Percentiles rank a stretch among this genome's conserved stretches.
Conservation (phyloP, 345 rosid species). For the Syzygium oleosum region DNA sequence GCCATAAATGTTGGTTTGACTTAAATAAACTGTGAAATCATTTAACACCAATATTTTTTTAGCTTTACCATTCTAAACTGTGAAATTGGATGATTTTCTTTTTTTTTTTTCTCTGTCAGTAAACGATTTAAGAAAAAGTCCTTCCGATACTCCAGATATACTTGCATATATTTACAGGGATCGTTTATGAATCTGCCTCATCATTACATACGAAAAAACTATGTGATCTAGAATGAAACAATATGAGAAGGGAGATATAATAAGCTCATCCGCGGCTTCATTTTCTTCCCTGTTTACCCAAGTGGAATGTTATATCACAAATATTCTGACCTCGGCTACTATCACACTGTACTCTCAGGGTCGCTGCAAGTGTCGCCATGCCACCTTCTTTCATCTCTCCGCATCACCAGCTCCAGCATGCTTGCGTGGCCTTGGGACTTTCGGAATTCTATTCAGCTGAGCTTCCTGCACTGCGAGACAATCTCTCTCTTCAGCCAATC, state of each 20-base stretch:
- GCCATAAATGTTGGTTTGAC: no score
- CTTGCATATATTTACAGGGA: not conserved
- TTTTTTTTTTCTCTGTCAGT: not conserved
- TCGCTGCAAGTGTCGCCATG: conserved; percentile 8
- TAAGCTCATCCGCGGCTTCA: not conserved
- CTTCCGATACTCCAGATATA: not conserved
- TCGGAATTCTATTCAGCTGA: not conserved
- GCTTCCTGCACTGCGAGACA: conserved; percentile 8
- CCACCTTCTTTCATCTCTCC: conserved; percentile 15
- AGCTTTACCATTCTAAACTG: not conserved
- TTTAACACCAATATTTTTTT: no score
- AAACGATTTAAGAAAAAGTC: not conserved
- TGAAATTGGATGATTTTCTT: not conserved
- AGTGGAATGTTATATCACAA: not conserved
- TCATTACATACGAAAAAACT: not conserved
- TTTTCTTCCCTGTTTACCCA: not conserved
- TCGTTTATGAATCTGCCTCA: not conserved
- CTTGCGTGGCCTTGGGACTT: not conserved
- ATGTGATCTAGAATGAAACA: not conserved
- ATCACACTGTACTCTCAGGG: not conserved
- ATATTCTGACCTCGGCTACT: not conserved
- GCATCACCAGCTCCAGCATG: not conserved
- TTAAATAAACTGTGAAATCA: no score
- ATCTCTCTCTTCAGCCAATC: conserved; percentile 29
- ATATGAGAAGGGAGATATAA: not conserved